phyloP scores from a whole-genome alignment of 805 yeast species.

The Lipomyces sp. region DNA sequence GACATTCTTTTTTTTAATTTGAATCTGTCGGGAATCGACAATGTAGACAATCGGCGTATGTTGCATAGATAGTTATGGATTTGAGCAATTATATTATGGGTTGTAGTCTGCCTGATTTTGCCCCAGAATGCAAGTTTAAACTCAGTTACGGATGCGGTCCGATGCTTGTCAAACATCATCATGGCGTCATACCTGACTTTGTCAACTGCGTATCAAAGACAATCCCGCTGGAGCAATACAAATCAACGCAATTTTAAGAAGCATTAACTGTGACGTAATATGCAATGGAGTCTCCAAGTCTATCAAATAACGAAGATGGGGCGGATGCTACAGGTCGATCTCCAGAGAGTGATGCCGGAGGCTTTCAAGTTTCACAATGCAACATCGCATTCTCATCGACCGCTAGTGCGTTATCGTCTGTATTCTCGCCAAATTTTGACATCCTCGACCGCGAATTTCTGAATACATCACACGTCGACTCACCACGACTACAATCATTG shows the following conservation, averaged over 20 bases:
- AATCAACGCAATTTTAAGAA: not conserved
- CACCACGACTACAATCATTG: constrained; percentile 22
- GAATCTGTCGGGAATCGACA: not conserved
- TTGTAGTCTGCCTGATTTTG: too few relatives aligned
- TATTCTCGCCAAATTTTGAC: constrained; percentile 31
- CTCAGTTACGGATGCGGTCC: too few relatives aligned
- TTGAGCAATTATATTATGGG: not conserved
- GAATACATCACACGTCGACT: not conserved
- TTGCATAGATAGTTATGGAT: not conserved
- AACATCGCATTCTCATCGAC: constrained; percentile 6
- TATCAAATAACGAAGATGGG: not conserved
- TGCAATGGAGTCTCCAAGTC: not conserved
- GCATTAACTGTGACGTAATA: not conserved
- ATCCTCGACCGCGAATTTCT: constrained; percentile 23
- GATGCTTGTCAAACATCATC: too few relatives aligned
- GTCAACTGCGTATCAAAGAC: too few relatives aligned
- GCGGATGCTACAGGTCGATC: not conserved
- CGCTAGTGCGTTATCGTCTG: constrained; percentile 16
- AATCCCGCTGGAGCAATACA: not conserved
- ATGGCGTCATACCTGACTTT: too few relatives aligned
- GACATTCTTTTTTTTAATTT: not conserved
- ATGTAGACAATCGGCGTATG: not conserved
- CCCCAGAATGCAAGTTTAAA: too few relatives aligned
- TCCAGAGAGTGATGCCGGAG: constrained; percentile 12
- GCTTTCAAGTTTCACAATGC: constrained; percentile 6